These are phyloP conservation scores for Macrotyloma uniflorum DNA, from an alignment of 306 rosid genomes.

Conservation along the genomic window DNA sequence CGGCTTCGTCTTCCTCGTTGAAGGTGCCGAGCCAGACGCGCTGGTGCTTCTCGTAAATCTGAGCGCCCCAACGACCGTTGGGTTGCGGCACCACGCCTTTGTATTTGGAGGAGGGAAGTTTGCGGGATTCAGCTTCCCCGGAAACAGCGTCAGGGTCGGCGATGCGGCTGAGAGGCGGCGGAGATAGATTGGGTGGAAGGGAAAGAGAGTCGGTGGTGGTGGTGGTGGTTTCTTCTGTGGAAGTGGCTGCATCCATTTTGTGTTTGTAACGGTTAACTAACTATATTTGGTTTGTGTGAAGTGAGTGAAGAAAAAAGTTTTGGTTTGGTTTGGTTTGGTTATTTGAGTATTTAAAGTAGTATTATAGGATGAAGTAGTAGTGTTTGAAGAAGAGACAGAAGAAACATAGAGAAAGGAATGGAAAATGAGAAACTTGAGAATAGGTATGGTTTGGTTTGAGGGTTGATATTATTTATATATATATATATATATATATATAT, in stretches of 20 bases:
- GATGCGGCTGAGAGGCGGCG: constrained; percentile 56
- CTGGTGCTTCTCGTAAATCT: constrained; percentile 99
- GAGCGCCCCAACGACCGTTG: constrained; percentile 99
- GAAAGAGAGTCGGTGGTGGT: constrained; percentile 53
- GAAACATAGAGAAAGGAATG: neutral
- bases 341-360: neutral
- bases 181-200: constrained; percentile 42
- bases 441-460: constrained; percentile 35
- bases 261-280: neutral
- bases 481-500: too few relatives aligned
- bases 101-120: constrained; percentile 83
- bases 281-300: neutral
- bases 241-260: constrained; percentile 66
- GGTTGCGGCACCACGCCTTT: constrained; percentile 99
- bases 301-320: neutral
- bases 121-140: constrained; percentile 83
- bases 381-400: neutral
- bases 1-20: constrained; percentile 93
- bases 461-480: constrained; percentile 21
- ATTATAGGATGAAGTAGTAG: neutral
- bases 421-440: neutral
- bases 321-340: neutral
- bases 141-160: constrained; percentile 39
- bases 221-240: constrained; percentile 64
- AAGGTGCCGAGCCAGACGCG: constrained; percentile 99